These are phyloP conservation scores for Fusarium sp. DNA, from an alignment of 2,329 filamentous ascomycete species.

Conservation along the genomic window DNA sequence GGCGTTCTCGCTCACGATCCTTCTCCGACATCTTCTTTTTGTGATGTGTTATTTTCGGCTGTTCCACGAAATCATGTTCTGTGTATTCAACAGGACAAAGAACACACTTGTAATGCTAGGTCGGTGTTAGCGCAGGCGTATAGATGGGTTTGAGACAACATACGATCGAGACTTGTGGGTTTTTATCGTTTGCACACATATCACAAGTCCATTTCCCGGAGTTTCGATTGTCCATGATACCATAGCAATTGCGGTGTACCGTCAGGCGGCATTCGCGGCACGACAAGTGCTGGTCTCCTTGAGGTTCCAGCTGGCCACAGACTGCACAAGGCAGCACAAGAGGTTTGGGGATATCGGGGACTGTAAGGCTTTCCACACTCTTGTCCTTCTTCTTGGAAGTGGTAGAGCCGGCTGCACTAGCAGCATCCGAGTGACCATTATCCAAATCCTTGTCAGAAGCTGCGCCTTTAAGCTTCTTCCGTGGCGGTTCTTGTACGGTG, in stretches of 20 bases:
- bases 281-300: slow-evolving; percentile 76
- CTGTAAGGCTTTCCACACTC: slow-evolving; percentile 63
- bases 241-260: slow-evolving; percentile 93
- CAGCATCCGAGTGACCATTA: slow-evolving; percentile 56
- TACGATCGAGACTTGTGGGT: slow-evolving; percentile 90
- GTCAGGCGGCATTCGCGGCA: slow-evolving; percentile 91
- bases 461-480: slow-evolving; percentile 71
- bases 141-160: slow-evolving; percentile 48
- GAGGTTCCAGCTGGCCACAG: slow-evolving; percentile 78
- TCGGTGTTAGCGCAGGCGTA: slow-evolving; percentile 43
- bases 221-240: slow-evolving; percentile 75
- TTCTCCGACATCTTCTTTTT: slow-evolving; percentile 93
- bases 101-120: slow-evolving; percentile 87
- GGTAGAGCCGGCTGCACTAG: slow-evolving; percentile 51
- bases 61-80: slow-evolving; percentile 84
- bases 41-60: slow-evolving; percentile 58
- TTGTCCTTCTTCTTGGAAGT: slow-evolving; percentile 70
- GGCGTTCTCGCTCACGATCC: slow-evolving; percentile 86
- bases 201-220: slow-evolving; percentile 92
- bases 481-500: slow-evolving; percentile 62
- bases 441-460: slow-evolving; percentile 63
- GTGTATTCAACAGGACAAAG: slow-evolving; percentile 87
- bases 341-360: slow-evolving; percentile 81
- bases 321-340: slow-evolving; percentile 85
- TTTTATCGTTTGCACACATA: slow-evolving; percentile 94